Evolutionary conservation across 116 monocot genomes (phyloP).

Genomic region (Cymodocea nodosa): DNA sequence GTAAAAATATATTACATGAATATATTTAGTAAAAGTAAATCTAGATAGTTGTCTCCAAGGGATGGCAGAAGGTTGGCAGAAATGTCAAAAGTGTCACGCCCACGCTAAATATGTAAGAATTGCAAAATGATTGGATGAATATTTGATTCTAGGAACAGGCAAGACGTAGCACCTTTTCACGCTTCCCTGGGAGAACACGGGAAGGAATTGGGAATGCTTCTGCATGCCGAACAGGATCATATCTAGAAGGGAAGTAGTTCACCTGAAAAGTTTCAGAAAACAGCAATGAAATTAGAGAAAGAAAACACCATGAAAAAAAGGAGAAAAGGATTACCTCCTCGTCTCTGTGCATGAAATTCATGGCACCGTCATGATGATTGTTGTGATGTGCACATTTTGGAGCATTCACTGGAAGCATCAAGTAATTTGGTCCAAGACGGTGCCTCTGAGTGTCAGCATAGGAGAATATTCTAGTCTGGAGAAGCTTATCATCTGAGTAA

Average conservation of each 20-base stretch:
- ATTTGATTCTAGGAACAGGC: neutral
- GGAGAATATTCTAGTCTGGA: slow-evolving; percentile 80
- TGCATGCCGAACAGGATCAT: slow-evolving; percentile 60
- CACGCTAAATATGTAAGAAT: too few species aligned
- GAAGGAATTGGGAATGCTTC: slow-evolving; percentile 36
- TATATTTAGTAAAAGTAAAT: too few species aligned
- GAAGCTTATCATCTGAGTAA: slow-evolving; percentile 83
- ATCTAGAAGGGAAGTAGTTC: slow-evolving; percentile 82
- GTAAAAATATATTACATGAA: too few species aligned
- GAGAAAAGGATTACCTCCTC: slow-evolving; percentile 43
- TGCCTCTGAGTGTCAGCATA: slow-evolving; percentile 90
- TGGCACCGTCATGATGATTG: slow-evolving; percentile 78
- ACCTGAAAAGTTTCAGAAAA: slow-evolving; percentile 32
- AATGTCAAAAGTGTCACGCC: too few species aligned
- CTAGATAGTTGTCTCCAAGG: too few species aligned
- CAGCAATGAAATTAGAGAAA: neutral
- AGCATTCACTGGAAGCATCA: slow-evolving; percentile 77
- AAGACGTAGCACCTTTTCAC: slow-evolving; percentile 2
- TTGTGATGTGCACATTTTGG: slow-evolving; percentile 83
- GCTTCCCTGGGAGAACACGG: neutral
- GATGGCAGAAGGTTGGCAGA: too few species aligned
- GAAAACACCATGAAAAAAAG: neutral
- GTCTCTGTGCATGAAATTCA: slow-evolving; percentile 90
- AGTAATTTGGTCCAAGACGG: slow-evolving; percentile 73
- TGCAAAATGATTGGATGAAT: neutral